Base-by-base conservation (phyloP, 257 asterid genomes). In the Vinca minor region DNA sequence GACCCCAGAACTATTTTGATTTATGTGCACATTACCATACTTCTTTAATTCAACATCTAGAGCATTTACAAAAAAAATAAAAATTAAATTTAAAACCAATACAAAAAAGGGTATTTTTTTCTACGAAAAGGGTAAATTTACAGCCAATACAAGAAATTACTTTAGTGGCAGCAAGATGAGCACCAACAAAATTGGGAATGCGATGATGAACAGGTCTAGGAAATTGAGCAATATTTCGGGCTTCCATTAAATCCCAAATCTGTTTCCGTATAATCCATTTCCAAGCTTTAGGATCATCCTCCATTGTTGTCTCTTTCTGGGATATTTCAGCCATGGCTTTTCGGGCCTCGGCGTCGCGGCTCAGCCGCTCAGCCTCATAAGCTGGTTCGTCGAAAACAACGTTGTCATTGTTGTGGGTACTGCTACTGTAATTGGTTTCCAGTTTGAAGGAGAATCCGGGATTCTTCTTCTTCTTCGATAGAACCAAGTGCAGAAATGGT, bases 161-260 rank as follows among this genome's bases (percentile, higher is more conserved):
- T 69, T 83, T 91, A 50, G 35, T 26, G 42, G 96, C 95, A 46
- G 96, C 95, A 59, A 72, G 4, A 39, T 80, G 52, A 36, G 96
- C 91, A 4, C 89, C 94, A 25, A 76, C 8, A 48, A 91, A 91
- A 79, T 88, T 91, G 78, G 98, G 96, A 29, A 91, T 91, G 10
- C 96, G 91, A 73, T 91, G 95, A 69, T 88, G 98, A 73, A 91
- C 95, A 72, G 98, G 98, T 25, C 95, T 73, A 35, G 98, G 98
- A 32, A 91, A 91, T 76, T 88, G 90, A 45, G 98, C 94, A 6
- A 91, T 80, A 62, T 91, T 86, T 57, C 64, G 82, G 42, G 89
- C 88, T 84, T 91, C 98, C 95, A 91, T 81, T 70, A 80, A 63
- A 66, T 91, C 90, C 96, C 98, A 88, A 20, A 86, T 78, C 87